Base-by-base conservation (phyloP, 2,329 filamentous ascomycete genomes). In the Delphinella strobiligena region DNA sequence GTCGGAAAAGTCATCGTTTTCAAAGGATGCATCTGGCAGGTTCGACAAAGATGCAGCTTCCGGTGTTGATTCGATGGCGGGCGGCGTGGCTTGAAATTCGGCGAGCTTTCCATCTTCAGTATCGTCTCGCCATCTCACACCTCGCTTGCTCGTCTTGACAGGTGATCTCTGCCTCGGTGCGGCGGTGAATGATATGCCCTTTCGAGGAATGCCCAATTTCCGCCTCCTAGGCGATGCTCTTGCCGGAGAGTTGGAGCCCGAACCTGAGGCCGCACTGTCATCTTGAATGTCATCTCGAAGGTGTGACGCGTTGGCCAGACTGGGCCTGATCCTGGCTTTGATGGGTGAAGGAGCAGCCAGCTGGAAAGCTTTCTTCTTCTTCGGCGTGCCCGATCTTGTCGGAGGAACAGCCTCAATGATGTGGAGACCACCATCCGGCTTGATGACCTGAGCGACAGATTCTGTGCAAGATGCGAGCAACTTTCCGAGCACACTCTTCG, bases 41-140 rank as follows among this genome's bases (percentile, higher is more conserved):
- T 39, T 36, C 16, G 15, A 7, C n/a, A 18, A 24, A 30, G 32
- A 37, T 11, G 32, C 11, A 32, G 39, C 41, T 29, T 78, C 72
- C 5, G 77, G 74, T 1, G 75, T 73, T 2, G 68, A 67, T 12
- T 74, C 67, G 7, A 72, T 60, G 54, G 80, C 82, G 58, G 87
- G 74, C 1, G 91, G 89, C 2, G 89, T 95, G 62, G 86, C 85
- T 54, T 89, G 84, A 55, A 89, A 95, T 56, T 96, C 91, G 9
- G 83, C 87, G 41, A 96, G 66, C 1, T 80, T 79, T 17, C 87
- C 88, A 37, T 89, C 78, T 54, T 93, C 82, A 2, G 80, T 85
- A 51, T 96, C 91, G 52, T 93, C 87, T 43, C 85, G 79, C 91
- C 91, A 98, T 47, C 89, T 76, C 4, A 98, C 89, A 34, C 73